Conservation (phyloP, 2,329 filamentous ascomycete species). For the Botrytis paeoniae region DNA sequence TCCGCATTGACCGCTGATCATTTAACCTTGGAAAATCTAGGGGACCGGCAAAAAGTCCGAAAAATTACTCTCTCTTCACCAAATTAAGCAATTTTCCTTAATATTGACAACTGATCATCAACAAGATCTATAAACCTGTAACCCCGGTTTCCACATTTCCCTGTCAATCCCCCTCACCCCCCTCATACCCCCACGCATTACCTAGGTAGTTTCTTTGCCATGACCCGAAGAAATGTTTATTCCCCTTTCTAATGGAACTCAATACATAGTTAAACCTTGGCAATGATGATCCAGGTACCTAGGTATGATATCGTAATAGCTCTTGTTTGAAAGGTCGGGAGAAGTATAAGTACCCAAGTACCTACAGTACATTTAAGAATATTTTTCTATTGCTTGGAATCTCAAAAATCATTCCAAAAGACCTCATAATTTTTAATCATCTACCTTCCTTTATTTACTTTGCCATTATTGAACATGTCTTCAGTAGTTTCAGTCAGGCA, state of each 20-base stretch:
- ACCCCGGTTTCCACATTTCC: background rate
- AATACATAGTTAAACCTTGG: background rate
- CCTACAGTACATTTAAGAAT: background rate
- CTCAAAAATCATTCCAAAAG: background rate
- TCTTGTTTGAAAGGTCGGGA: background rate
- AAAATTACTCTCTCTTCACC: background rate
- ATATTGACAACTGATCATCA: background rate
- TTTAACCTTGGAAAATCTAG: background rate
- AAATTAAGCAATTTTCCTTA: background rate
- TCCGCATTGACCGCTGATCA: background rate
- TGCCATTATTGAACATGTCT: background rate
- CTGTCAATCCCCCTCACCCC: background rate
- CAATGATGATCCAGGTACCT: background rate
- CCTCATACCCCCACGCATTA: background rate
- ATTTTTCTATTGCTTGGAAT: no score
- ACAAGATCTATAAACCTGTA: background rate
- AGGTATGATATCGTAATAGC: background rate
- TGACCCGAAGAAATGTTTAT: constrained; percentile 5
- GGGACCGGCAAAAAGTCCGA: background rate
- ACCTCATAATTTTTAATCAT: background rate
- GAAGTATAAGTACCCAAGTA: background rate
- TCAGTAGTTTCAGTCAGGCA: background rate
- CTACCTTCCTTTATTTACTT: background rate
- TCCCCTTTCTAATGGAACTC: background rate
- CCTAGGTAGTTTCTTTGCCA: background rate